These are phyloP conservation scores for Leishmania tropica DNA, from an alignment of 208 protist genomes.

Conservation along the genomic window DNA sequence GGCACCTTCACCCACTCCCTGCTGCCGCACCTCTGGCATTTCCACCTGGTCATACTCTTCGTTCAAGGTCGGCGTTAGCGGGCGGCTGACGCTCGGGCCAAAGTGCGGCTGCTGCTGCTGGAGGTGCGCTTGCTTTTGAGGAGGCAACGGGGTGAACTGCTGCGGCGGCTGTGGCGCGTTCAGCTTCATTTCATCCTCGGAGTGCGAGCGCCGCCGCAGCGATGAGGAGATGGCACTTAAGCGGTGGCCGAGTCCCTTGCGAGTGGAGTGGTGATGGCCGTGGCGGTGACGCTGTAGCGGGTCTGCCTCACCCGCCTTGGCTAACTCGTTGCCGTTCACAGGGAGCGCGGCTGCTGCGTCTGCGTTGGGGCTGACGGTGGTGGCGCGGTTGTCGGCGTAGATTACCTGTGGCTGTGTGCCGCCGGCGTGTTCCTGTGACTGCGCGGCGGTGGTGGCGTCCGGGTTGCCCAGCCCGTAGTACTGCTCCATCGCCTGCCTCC, in stretches of 20 bases:
- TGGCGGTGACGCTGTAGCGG: slow-evolving; percentile 2
- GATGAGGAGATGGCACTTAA: slow-evolving; percentile 12
- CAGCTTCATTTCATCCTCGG: background rate
- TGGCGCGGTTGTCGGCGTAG: slow-evolving; percentile 21
- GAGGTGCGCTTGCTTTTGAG: background rate
- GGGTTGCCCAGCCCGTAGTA: slow-evolving; percentile 22
- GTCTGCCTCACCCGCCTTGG: background rate
- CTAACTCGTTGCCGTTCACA: background rate
- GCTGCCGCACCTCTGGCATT: background rate
- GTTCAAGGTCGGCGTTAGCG: slow-evolving; percentile 26
- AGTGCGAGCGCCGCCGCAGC: slow-evolving; percentile 10
- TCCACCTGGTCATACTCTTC: slow-evolving; percentile 22
- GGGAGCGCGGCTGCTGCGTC: background rate
- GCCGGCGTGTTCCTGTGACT: background rate
- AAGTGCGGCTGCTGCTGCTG: slow-evolving; percentile 13
- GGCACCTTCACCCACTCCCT: background rate
- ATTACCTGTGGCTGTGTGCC: slow-evolving; percentile 14
- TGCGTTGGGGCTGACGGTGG: slow-evolving; percentile 1
- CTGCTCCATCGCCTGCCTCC: slow-evolving; percentile 26
- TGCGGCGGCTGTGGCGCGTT: background rate
- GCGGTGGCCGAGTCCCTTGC: background rate
- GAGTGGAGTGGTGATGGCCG: slow-evolving; percentile 14
- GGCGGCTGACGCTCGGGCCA: slow-evolving; percentile 32
- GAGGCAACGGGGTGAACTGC: background rate
- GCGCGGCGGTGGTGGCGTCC: background rate